Evolutionary conservation across 176 grass and related monocot species (phyloP).

Genomic region (Tillandsia fasciculata): DNA sequence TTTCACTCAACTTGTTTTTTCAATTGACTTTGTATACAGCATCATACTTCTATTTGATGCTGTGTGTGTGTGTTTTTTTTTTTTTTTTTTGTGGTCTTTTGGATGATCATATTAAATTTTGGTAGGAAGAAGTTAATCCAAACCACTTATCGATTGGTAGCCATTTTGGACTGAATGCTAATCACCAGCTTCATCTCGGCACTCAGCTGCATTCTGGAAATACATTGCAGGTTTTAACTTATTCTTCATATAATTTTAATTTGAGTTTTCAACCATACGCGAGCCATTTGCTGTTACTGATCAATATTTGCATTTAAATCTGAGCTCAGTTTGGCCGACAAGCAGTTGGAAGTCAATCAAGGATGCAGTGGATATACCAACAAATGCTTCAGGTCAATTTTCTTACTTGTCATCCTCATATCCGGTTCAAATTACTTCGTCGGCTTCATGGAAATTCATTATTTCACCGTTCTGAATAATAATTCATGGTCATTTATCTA

Average conservation of each 20-base stretch:
- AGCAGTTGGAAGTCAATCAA: conserved; percentile 35
- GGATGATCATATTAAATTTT: background rate
- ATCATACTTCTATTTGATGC: background rate
- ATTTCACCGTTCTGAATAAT: background rate
- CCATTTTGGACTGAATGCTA: conserved; percentile 47
- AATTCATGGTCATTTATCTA: conserved; percentile 12
- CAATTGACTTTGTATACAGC: background rate
- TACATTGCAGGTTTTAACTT: conserved; percentile 40
- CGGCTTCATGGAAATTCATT: background rate
- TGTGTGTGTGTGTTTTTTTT: background rate
- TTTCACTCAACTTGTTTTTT: background rate
- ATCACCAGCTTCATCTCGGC: conserved; percentile 36
- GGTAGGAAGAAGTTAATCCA: conserved; percentile 66
- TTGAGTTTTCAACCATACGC: conserved; percentile 10
- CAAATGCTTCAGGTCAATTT: conserved; percentile 46
- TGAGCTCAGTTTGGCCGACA: conserved; percentile 53
- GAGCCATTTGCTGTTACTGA: conserved; percentile 5
- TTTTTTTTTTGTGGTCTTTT: too few relatives aligned
- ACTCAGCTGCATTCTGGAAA: conserved; percentile 39
- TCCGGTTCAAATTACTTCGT: background rate
- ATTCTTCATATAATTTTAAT: conserved; percentile 15
- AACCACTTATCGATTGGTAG: conserved; percentile 59
- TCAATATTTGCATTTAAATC: conserved; percentile 18
- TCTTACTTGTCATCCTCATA: conserved; percentile 6
- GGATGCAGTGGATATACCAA: conserved; percentile 51